Evolutionary conservation across 805 yeast species (phyloP).

Genomic region (Candida wancherniae): DNA sequence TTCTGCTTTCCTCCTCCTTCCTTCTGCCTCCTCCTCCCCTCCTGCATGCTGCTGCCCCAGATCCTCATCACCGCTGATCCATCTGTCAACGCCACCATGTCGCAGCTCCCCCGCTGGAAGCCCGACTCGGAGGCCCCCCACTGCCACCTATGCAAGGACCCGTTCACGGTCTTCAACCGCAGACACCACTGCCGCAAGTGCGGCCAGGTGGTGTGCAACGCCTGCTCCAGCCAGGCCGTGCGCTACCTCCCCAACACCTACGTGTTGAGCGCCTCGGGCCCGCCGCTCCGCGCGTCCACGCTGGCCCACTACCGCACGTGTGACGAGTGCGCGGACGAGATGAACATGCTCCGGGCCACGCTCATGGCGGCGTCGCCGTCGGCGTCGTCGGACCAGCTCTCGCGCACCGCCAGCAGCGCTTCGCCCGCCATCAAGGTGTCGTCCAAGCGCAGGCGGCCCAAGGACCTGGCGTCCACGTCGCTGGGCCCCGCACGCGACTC

Average conservation of each 20-base stretch:
- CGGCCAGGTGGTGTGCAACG: conserved; percentile 73
- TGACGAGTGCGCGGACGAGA: conserved; percentile 62
- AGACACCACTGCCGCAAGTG: conserved; percentile 83
- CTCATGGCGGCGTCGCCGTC: conserved; percentile 7
- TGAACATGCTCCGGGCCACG: conserved; percentile 20
- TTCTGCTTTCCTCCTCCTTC: too few species aligned
- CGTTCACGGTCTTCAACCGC: conserved; percentile 59
- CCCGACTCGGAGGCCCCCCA: conserved; percentile 48
- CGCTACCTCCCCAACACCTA: conserved; percentile 23
- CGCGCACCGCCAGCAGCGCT: too few species aligned
- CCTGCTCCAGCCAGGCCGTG: conserved; percentile 52
- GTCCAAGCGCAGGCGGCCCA: conserved; percentile 1
- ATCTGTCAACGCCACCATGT: too few species aligned
- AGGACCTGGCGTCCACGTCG: too few species aligned
- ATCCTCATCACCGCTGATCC: too few species aligned
- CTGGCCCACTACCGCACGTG: conserved; percentile 58
- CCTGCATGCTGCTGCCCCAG: neutral
- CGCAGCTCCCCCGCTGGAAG: conserved; percentile 50
- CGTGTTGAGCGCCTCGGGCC: conserved; percentile 16
- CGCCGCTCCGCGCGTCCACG: conserved; percentile 9
- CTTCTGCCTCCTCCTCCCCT: neutral
- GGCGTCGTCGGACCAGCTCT: too few species aligned
- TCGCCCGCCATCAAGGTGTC: too few species aligned
- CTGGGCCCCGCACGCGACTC: conserved; percentile 3
- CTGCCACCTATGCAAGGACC: conserved; percentile 52